Conservation (phyloP, 2,329 filamentous ascomycete genomes). For the Balansia obtecta region DNA sequence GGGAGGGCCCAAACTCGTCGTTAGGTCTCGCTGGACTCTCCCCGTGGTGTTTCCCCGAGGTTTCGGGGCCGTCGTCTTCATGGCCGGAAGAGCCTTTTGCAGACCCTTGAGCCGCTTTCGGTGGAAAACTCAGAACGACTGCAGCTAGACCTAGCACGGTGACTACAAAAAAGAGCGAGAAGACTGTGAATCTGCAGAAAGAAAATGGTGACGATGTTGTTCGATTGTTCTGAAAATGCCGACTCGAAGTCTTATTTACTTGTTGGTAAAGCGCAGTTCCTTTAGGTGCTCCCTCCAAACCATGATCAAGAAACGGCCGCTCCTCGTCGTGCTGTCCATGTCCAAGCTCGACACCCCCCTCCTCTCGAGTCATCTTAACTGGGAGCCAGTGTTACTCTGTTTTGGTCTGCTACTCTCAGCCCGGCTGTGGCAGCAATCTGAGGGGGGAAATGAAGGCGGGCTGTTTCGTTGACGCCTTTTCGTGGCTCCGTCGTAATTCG, state of each 20-base stretch:
- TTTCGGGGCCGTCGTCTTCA: not conserved
- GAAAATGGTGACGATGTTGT: not conserved
- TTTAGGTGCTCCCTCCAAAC: not conserved
- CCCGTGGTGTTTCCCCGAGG: not conserved
- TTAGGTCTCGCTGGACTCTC: not conserved
- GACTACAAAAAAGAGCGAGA: constrained; percentile 12
- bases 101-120: not conserved
- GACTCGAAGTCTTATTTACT: not conserved
- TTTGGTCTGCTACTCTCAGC: no score
- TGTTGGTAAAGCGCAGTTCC: not conserved
- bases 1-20: not conserved
- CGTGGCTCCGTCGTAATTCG: not conserved
- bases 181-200: constrained; percentile 8
- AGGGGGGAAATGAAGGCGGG: no score
- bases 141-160: constrained; percentile 13
- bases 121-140: constrained; percentile 12
- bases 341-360: not conserved
- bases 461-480: not conserved
- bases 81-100: not conserved
- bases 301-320: not conserved
- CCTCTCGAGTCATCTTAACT: not conserved
- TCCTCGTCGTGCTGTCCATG: not conserved
- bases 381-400: not conserved
- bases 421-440: no score
- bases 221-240: not conserved